These are phyloP conservation scores for Solanum pinnatisectum DNA, from an alignment of 257 asterid species.

Conservation along the genomic window DNA sequence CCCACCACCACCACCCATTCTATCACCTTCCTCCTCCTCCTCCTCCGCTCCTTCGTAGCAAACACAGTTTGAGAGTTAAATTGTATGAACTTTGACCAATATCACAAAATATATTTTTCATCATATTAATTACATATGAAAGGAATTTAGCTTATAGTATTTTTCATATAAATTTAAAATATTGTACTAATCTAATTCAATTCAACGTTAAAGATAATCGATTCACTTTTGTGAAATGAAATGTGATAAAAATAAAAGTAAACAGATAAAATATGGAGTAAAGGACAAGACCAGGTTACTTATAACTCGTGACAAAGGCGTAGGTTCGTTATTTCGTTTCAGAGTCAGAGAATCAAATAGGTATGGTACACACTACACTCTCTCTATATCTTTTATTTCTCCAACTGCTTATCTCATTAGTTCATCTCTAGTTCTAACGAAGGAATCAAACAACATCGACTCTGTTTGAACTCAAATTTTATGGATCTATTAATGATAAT, in stretches of 20 bases:
- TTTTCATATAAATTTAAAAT: neutral
- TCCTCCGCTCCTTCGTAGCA: neutral
- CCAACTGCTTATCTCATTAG: neutral
- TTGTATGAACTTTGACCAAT: no score
- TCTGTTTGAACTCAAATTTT: no score
- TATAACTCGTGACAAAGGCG: neutral
- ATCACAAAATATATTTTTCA: no score
- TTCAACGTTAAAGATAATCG: rapidly evolving
- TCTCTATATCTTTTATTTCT: neutral
- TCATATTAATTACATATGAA: neutral
- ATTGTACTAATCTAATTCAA: neutral
- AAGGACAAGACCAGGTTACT: neutral
- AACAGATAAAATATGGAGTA: neutral
- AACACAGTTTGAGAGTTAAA: neutral
- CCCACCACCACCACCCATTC: neutral
- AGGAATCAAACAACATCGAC: no score
- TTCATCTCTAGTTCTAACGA: neutral
- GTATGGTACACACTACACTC: neutral
- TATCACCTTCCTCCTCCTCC: neutral
- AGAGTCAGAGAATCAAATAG: neutral
- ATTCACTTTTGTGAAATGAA: neutral
- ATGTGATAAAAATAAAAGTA: no score
- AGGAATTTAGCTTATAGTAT: no score
- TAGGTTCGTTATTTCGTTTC: neutral
- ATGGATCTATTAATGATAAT: no score